Evolutionary conservation across 2,329 filamentous ascomycete genomes (phyloP), one percentile per base, ranked within the genome.

Genomic region (Colletotrichum euphorbiae): DNA sequence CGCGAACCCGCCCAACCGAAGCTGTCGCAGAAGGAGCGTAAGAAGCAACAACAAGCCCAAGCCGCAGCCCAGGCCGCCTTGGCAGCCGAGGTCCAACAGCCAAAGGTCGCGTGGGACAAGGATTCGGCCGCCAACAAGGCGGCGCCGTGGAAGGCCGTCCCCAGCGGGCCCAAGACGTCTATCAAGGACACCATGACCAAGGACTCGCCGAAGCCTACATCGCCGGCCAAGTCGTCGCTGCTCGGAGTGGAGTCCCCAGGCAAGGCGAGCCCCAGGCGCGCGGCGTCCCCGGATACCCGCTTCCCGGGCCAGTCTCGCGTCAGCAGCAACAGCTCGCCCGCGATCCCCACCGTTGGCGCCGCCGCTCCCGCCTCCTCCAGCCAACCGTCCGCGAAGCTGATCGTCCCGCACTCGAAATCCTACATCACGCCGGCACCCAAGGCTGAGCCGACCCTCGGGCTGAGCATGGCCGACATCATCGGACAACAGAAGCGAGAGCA

Each of bases 21-120:
- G 76, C 80, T 97, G 72, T 97, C 94, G 0, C 96, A 98, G 73
- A 97, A 96, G 75, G 94, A 98, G 77, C 90, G 94, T 21, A 98
- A 97, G 80, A 92, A 88, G 75, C 88, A 94, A 71, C 88, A 93
- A 73, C 91, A 93, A 74, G 85, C 89, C 69, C 88, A 92, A 74
- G 80, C 84, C 24, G 80, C 77, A 24, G 76, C 81, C 40, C 80
- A 84, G 67, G 79, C 78, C 36, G 78, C 81, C 7, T 79, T 80
- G 72, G 77, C 81, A 57, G 69, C 77, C 6, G 71, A 77, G 52
- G 69, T 71, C 24, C 70, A 73, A 11, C 74, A 78, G 21, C 75
- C 77, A 5, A 79, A 79, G 63, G 78, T 79, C 19, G 80, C 85
- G 2, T 85, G 85, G 82, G 82, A 84, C 61, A 80, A 80, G 28